Evolutionary conservation across 2,329 filamentous ascomycete species (phyloP), one percentile per base, ranked within the genome.

Genomic region (Alternaria atra): DNA sequence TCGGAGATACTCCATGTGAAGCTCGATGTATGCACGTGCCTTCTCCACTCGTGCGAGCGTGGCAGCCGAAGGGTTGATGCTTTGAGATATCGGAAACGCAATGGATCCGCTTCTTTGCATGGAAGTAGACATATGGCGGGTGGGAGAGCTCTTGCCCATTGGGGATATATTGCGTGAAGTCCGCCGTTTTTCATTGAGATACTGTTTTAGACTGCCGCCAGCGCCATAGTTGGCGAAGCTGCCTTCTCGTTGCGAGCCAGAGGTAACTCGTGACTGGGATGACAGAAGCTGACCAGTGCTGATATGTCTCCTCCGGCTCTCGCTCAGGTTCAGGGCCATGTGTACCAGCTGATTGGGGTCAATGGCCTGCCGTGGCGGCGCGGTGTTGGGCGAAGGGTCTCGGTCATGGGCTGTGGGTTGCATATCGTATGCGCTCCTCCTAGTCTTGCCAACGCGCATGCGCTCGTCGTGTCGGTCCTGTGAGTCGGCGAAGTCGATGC

Each of bases 261-360:
- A 85, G 15, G 71, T 71, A 29, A 77, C 73, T 52, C 79, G 79
- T 80, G 86, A 35, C 81, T 81, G 77, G 29, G 79, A 56, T 77
- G 85, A 73, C 74, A 87, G 56, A 73, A 87, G 67, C 79, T 85
- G 77, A 75, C 88, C 78, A 82, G 85, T 78, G 83, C 86, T 77
- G 81, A 87, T 63, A 83, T 91, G 79, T 84, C 85, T 73, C 39
- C 88, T 87, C 66, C 89, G 87, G 72, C 90, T 92, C 78, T 97
- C 93, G 81, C 91, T 97, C 51, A 98, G 80, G 66, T 90, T 95
- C 69, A 98, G 80, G 1, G 94, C 94, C 86, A 98, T 91, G 72
- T 93, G 93, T 42, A 98, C 93, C 65, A 98, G 96, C 77, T 97
- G 92, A 4, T 90, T 88, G 7, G 94, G 91, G 72, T 97, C 94